Conservation (phyloP, 805 yeast genomes). For the Candida hungchunana region DNA sequence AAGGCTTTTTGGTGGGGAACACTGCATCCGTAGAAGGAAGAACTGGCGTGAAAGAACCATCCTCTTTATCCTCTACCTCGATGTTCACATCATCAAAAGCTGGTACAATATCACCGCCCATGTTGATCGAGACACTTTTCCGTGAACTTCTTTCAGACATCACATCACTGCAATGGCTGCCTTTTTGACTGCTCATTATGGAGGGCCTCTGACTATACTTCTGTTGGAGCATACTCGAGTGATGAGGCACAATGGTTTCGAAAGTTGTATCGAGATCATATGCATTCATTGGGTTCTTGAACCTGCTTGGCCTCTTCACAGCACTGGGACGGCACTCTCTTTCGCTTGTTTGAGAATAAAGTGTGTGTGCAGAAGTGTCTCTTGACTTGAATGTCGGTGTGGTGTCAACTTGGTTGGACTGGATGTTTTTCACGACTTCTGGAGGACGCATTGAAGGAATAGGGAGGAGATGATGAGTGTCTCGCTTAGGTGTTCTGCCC, state of each 20-base stretch:
- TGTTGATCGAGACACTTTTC: slow-evolving; percentile 11
- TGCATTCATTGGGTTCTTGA: slow-evolving; percentile 22
- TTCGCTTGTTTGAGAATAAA: slow-evolving; percentile 3
- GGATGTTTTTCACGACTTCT: slow-evolving; percentile 19
- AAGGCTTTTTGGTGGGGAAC: slow-evolving; percentile 1
- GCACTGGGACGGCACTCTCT: neutral
- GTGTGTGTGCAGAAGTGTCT: slow-evolving; percentile 13
- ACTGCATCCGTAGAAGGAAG: slow-evolving; percentile 5
- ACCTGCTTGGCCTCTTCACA: slow-evolving; percentile 5
- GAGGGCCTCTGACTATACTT: slow-evolving; percentile 12
- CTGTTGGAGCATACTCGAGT: slow-evolving; percentile 15
- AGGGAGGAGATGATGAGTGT: no score
- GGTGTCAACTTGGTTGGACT: neutral
- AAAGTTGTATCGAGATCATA: slow-evolving; percentile 14
- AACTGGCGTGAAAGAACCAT: neutral
- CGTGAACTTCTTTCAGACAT: slow-evolving; percentile 5
- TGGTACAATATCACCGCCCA: slow-evolving; percentile 24
- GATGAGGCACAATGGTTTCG: slow-evolving; percentile 21
- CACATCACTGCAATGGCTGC: slow-evolving; percentile 1
- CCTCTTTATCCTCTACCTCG: slow-evolving; percentile 13
- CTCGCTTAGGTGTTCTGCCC: no score
- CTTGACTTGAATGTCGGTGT: slow-evolving; percentile 11
- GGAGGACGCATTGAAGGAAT: no score
- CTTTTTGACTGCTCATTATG: neutral
- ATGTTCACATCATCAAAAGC: slow-evolving; percentile 24